Evolutionary conservation across 2,329 filamentous ascomycete genomes (phyloP).

Genomic region (Xenoacremonium recifei): DNA sequence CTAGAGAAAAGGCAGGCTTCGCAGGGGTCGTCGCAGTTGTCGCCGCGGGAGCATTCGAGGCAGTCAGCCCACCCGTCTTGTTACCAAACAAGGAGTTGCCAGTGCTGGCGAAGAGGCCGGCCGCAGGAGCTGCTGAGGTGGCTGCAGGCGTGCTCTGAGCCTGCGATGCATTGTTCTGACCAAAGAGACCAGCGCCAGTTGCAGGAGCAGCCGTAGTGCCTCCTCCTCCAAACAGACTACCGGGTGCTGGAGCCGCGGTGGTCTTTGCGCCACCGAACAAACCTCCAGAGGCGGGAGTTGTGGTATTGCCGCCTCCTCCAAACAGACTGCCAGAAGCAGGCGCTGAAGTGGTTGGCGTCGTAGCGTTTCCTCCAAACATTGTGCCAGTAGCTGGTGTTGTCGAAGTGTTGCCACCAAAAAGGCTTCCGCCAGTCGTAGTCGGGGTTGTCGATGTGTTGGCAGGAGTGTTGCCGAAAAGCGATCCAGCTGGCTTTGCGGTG

Average conservation of each 20-base stretch:
- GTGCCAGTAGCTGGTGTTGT: slow-evolving; percentile 11
- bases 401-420: slow-evolving; percentile 22
- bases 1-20: slow-evolving; percentile 48
- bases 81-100: slow-evolving; percentile 21
- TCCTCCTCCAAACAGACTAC: slow-evolving; percentile 27
- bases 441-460: slow-evolving; percentile 20
- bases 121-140: slow-evolving; percentile 24
- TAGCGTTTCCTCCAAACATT: slow-evolving; percentile 19
- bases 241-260: slow-evolving; percentile 17
- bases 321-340: slow-evolving; percentile 24
- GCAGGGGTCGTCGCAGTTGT: slow-evolving; percentile 35
- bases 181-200: slow-evolving; percentile 22
- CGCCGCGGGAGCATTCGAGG: slow-evolving; percentile 24
- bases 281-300: slow-evolving; percentile 25
- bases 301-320: slow-evolving; percentile 22
- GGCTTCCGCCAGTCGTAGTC: slow-evolving; percentile 16
- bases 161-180: slow-evolving; percentile 24
- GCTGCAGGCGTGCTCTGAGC: slow-evolving; percentile 18
- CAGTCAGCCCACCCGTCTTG: slow-evolving; percentile 14
- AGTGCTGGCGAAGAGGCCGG: slow-evolving; percentile 29
- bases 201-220: slow-evolving; percentile 23
- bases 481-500: slow-evolving; percentile 25
- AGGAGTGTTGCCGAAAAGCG: slow-evolving; percentile 24
- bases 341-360: slow-evolving; percentile 25
- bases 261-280: slow-evolving; percentile 22